Evolutionary conservation across 1,284 basidiomycete genomes (phyloP).

Genomic region (Cryptococcus sp.): DNA sequence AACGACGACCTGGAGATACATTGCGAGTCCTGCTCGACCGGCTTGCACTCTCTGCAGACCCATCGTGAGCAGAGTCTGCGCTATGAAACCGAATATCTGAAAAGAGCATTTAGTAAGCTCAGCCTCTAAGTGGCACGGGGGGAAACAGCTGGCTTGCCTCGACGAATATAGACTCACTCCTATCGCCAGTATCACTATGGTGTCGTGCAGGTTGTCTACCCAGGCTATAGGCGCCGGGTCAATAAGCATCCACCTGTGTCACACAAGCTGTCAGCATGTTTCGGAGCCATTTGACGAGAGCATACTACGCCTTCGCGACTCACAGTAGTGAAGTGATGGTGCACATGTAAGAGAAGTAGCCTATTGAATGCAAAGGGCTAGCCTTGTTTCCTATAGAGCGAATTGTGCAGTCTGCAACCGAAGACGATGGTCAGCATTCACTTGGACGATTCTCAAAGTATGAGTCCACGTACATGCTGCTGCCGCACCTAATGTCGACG

Average conservation of each 20-base stretch:
- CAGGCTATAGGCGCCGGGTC: conserved; percentile 6
- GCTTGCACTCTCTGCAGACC: conserved; percentile 53
- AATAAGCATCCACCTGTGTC: conserved; percentile 43
- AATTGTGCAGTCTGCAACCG: conserved; percentile 61
- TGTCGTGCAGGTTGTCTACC: conserved; percentile 11
- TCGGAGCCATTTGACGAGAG: conserved; percentile 14
- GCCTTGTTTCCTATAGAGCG: conserved; percentile 72
- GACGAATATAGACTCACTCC: conserved; percentile 53
- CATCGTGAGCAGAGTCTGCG: conserved; percentile 57
- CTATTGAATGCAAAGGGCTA: conserved; percentile 70
- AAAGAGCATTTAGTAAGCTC: neutral
- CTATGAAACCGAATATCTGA: conserved; percentile 62
- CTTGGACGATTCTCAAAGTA: neutral
- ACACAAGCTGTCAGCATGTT: neutral
- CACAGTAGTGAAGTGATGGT: conserved; percentile 60
- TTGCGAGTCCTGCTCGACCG: conserved; percentile 50
- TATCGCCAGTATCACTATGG: conserved; percentile 48
- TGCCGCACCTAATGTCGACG: conserved; percentile 37
- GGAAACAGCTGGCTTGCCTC: neutral
- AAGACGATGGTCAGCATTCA: neutral
- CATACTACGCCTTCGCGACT: conserved; percentile 23
- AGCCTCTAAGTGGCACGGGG: neutral
- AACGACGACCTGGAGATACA: conserved; percentile 51
- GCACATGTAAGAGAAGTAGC: conserved; percentile 66
- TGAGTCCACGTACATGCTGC: conserved; percentile 42